These are phyloP conservation scores for Melampsora larici-populina DNA, from an alignment of 1,284 basidiomycete genomes.

Conservation along the genomic window DNA sequence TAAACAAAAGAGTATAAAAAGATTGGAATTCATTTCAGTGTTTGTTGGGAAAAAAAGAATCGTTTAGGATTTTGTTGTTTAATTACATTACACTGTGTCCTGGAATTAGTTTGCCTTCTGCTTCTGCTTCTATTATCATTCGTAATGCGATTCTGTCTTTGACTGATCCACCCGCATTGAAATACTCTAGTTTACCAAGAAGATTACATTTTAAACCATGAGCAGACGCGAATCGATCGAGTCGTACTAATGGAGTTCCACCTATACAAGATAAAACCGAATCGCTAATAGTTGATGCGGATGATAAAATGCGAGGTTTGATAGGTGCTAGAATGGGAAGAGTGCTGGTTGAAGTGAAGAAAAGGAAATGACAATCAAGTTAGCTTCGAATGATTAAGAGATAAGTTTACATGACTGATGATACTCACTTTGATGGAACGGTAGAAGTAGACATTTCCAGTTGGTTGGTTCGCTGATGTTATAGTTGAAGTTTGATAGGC, in stretches of 20 bases:
- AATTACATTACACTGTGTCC: slow-evolving; percentile 74
- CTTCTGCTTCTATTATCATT: slow-evolving; percentile 93
- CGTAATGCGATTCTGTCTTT: slow-evolving; percentile 76
- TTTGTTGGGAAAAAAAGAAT: no score
- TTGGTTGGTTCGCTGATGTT: no score
- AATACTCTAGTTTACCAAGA: slow-evolving; percentile 89
- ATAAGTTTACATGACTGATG: no score
- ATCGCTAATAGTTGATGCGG: slow-evolving; percentile 60
- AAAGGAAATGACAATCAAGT: no score
- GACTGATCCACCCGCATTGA: slow-evolving; percentile 86
- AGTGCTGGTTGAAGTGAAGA: no score
- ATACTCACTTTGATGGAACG: no score
- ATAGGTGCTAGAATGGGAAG: not conserved
- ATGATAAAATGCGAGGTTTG: not conserved
- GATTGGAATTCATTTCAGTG: no score
- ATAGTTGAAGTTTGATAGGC: no score
- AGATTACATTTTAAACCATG: slow-evolving; percentile 85
- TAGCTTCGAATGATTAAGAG: no score
- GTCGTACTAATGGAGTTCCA: slow-evolving; percentile 80
- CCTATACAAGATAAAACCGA: slow-evolving; percentile 80
- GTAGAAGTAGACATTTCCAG: no score
- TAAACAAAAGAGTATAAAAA: not conserved
- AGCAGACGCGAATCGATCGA: slow-evolving; percentile 72
- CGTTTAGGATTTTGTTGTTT: no score
- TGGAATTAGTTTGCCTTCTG: slow-evolving; percentile 75